phyloP scores from a whole-genome alignment of 148 eudicot species.

The Chenopodium album region DNA sequence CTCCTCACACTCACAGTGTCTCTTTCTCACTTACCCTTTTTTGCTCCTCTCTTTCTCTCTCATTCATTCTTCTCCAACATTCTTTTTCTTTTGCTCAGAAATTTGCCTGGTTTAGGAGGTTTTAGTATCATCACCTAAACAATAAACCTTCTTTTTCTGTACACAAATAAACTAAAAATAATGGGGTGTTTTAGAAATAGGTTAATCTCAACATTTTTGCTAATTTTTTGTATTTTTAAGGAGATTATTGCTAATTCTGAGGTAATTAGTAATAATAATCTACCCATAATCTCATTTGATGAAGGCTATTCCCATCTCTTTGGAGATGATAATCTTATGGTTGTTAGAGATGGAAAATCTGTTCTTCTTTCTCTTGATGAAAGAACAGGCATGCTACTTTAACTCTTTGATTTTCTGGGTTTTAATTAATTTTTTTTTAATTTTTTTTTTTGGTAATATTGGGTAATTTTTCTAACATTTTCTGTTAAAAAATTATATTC shows the following conservation, averaged over 20 bases:
- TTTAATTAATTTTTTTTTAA: background rate
- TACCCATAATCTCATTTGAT: slow-evolving; percentile 73
- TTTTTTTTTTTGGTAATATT: background rate
- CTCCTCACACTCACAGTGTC: slow-evolving; percentile 22
- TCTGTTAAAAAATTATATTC: background rate
- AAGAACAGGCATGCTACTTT: slow-evolving; percentile 62
- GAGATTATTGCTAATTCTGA: slow-evolving; percentile 32
- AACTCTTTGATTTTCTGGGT: background rate
- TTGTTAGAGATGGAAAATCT: slow-evolving; percentile 76
- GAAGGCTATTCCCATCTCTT: slow-evolving; percentile 92
- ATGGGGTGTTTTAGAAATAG: slow-evolving; percentile 25
- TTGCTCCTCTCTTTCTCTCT: slow-evolving; percentile 5
- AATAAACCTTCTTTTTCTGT: background rate
- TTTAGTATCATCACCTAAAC: background rate
- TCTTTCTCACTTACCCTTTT: slow-evolving; percentile 15
- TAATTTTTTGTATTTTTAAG: slow-evolving; percentile 35
- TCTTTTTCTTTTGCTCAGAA: slow-evolving; percentile 11
- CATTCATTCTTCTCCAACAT: slow-evolving; percentile 1
- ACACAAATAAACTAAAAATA: background rate
- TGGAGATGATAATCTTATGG: slow-evolving; percentile 83
- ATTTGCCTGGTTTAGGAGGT: background rate
- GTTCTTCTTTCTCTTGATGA: slow-evolving; percentile 85
- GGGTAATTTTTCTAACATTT: background rate
- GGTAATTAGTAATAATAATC: slow-evolving; percentile 21
- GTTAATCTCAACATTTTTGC: slow-evolving; percentile 4